These are phyloP conservation scores for Aspergillus piperis DNA, from an alignment of 2,329 filamentous ascomycete species.

Conservation along the genomic window DNA sequence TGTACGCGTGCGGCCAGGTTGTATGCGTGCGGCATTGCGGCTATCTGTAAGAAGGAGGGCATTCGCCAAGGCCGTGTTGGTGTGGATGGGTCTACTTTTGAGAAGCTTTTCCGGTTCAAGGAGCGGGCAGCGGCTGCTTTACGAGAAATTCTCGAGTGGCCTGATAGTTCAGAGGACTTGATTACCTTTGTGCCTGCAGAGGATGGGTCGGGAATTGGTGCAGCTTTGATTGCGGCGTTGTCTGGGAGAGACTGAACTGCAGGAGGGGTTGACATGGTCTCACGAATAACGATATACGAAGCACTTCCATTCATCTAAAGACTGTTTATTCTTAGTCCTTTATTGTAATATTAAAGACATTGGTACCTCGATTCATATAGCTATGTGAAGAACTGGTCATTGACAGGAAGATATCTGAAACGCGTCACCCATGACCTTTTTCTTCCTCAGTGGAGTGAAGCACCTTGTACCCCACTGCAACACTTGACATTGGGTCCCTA, in stretches of 20 bases:
- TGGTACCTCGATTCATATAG: too few species aligned
- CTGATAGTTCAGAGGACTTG: constrained; percentile 72
- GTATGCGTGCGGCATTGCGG: constrained; percentile 91
- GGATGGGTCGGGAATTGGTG: constrained; percentile 88
- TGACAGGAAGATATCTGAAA: too few species aligned
- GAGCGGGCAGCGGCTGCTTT: constrained; percentile 7
- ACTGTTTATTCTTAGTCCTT: neutral
- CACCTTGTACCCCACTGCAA: too few species aligned
- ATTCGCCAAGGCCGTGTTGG: constrained; percentile 84
- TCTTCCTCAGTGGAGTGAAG: too few species aligned
- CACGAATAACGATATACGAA: neutral
- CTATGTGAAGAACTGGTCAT: too few species aligned
- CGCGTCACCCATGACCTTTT: too few species aligned
- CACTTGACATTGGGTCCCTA: too few species aligned
- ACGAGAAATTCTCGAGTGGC: constrained; percentile 63
- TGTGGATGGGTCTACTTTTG: constrained; percentile 94
- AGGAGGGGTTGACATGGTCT: neutral
- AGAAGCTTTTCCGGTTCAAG: constrained; percentile 46
- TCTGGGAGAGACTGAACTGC: constrained; percentile 30
- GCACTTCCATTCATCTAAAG: too few species aligned
- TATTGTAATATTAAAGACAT: neutral
- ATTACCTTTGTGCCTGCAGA: constrained; percentile 82
- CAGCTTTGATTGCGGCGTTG: constrained; percentile 77
- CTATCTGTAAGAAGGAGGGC: constrained; percentile 91
- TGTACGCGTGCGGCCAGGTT: constrained; percentile 88